Evolutionary conservation across 495 filamentous ascomycete genomes (phyloP).

Genomic region (Usnea hakonensis): DNA sequence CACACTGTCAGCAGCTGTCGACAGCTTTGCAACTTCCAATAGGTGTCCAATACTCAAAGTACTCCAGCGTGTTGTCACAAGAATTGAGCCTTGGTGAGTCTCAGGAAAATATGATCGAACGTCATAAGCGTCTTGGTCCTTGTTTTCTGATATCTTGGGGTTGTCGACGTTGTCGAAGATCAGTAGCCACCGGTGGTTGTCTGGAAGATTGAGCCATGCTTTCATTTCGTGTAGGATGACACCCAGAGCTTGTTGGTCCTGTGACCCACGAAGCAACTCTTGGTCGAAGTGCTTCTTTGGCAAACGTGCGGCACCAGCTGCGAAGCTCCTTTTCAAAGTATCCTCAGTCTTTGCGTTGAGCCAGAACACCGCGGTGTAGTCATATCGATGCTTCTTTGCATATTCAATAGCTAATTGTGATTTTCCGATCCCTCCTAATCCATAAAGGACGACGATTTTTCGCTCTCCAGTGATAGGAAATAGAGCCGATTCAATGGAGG

Average conservation of each 20-base stretch:
- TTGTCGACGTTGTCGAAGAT: slow-evolving; percentile 30
- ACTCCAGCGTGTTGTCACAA: slow-evolving; percentile 35
- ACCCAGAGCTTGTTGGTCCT: slow-evolving; percentile 1
- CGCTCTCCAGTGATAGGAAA: not conserved
- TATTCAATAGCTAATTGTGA: slow-evolving; percentile 26
- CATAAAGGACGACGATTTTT: not conserved
- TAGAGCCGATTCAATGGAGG: not conserved
- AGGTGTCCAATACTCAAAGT: not conserved
- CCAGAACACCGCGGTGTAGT: slow-evolving; percentile 23
- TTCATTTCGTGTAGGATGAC: not conserved
- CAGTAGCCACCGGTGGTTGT: slow-evolving; percentile 25
- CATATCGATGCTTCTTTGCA: slow-evolving; percentile 19
- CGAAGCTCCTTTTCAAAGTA: slow-evolving; percentile 19
- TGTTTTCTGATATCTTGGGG: slow-evolving; percentile 21
- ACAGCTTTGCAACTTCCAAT: not conserved
- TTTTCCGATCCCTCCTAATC: slow-evolving; percentile 36
- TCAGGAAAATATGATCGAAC: slow-evolving; percentile 32
- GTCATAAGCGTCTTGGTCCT: slow-evolving; percentile 24
- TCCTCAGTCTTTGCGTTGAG: slow-evolving; percentile 17
- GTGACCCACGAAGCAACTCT: not conserved
- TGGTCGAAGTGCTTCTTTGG: not conserved
- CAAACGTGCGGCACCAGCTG: slow-evolving; percentile 7
- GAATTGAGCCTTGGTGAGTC: slow-evolving; percentile 31
- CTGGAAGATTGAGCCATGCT: not conserved
- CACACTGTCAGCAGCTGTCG: not conserved